phyloP scores from a whole-genome alignment of 2,329 filamentous ascomycete genomes.

The Colletotrichum magnum region DNA sequence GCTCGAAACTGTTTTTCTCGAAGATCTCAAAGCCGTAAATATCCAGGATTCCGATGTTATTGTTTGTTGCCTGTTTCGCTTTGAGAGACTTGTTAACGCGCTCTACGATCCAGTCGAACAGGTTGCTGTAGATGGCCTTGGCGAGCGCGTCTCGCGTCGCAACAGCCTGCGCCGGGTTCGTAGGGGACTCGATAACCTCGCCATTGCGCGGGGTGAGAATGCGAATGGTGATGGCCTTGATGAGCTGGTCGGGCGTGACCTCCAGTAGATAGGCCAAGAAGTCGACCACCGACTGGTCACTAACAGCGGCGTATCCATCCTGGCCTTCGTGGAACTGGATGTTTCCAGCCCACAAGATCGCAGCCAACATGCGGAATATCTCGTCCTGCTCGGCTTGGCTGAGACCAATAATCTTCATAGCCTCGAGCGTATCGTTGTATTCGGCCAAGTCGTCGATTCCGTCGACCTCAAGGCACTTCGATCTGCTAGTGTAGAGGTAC shows the following conservation, averaged over 20 bases:
- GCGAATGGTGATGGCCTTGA: slow-evolving; percentile 90
- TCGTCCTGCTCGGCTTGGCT: slow-evolving; percentile 91
- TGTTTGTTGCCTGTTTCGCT: slow-evolving; percentile 80
- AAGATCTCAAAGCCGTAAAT: slow-evolving; percentile 99
- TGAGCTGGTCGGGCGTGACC: slow-evolving; percentile 83
- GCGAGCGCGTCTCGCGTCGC: slow-evolving; percentile 92
- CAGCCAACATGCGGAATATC: slow-evolving; percentile 94
- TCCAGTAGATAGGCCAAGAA: slow-evolving; percentile 96
- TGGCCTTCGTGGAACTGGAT: slow-evolving; percentile 93
- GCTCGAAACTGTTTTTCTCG: slow-evolving; percentile 98
- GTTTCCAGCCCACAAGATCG: slow-evolving; percentile 95
- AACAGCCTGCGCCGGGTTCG: slow-evolving; percentile 88
- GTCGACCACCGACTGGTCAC: slow-evolving; percentile 91
- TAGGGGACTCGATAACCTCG: slow-evolving; percentile 79
- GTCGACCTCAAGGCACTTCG: slow-evolving; percentile 94
- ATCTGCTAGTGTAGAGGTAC: slow-evolving; percentile 93
- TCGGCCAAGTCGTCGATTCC: slow-evolving; percentile 94
- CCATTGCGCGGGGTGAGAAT: slow-evolving; percentile 80
- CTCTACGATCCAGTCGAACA: slow-evolving; percentile 98
- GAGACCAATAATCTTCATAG: slow-evolving; percentile 95
- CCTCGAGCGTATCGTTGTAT: slow-evolving; percentile 89
- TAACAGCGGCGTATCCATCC: slow-evolving; percentile 86
- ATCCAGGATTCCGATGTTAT: slow-evolving; percentile 96
- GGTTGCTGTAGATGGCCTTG: slow-evolving; percentile 96
- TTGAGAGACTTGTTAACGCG: slow-evolving; percentile 91